Evolutionary conservation across 345 rosid species (phyloP).

Genomic region (Citrus glauca): DNA sequence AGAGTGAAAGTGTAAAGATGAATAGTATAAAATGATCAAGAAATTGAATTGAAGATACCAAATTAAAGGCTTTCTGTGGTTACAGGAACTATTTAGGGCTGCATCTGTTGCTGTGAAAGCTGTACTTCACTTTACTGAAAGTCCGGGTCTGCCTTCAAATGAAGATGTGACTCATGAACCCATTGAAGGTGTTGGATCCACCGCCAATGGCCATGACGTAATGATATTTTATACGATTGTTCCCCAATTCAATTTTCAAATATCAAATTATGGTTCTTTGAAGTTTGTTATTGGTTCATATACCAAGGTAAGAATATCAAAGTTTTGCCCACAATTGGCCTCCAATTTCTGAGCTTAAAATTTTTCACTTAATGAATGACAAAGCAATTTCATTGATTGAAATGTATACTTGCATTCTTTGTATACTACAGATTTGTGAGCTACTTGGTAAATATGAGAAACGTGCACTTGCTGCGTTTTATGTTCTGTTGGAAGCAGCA

Average conservation of each 20-base stretch:
- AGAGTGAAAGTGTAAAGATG: no score
- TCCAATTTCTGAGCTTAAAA: no score
- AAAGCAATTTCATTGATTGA: neutral
- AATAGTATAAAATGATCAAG: neutral
- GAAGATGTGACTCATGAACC: neutral
- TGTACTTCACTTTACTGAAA: neutral
- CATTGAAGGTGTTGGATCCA: neutral
- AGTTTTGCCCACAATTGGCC: neutral
- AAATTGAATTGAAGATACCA: neutral
- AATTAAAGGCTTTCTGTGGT: neutral
- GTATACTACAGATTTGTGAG: neutral
- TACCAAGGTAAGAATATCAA: neutral
- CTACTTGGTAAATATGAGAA: neutral
- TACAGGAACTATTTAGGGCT: neutral
- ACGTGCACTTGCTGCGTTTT: neutral
- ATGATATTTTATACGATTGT: neutral
- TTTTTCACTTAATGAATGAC: no score
- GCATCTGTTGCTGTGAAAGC: neutral
- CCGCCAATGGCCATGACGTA: neutral
- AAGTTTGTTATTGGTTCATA: neutral
- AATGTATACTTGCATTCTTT: neutral
- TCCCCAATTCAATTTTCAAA: neutral
- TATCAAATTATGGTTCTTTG: no score
- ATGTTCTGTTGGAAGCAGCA: neutral
- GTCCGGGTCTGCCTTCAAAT: neutral